Evolutionary conservation across 164 flowering plant species (phyloP).

Genomic region (Annona squamosa): DNA sequence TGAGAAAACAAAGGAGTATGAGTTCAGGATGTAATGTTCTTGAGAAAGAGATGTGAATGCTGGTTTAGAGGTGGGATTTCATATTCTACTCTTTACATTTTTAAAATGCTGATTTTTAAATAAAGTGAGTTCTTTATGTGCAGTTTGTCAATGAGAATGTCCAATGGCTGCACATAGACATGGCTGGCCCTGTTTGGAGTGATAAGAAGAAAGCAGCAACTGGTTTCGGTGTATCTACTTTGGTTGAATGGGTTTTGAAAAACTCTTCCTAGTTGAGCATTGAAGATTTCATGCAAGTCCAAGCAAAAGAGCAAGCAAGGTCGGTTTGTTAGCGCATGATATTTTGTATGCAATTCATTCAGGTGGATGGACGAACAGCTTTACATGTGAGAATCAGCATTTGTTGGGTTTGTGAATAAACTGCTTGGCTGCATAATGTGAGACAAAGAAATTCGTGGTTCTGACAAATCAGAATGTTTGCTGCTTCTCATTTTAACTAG

Average conservation of each 20-base stretch:
- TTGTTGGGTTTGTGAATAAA: too few relatives aligned
- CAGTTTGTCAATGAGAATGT: constrained; percentile 96
- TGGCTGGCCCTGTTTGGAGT: constrained; percentile 92
- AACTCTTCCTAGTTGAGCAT: constrained; percentile 46
- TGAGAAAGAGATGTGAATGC: too few relatives aligned
- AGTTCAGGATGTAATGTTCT: too few relatives aligned
- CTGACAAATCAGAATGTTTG: too few relatives aligned
- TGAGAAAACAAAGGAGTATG: too few relatives aligned
- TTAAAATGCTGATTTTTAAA: not conserved
- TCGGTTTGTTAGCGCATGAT: not conserved
- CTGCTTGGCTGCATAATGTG: too few relatives aligned
- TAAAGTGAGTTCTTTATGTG: constrained; percentile 14
- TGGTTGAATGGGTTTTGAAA: constrained; percentile 87
- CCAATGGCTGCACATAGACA: constrained; percentile 94
- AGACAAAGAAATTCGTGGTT: too few relatives aligned
- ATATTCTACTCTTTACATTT: too few relatives aligned
- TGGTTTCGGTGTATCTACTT: constrained; percentile 78
- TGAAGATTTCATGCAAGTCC: not conserved
- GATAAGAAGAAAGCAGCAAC: constrained; percentile 77
- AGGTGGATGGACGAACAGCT: not conserved
- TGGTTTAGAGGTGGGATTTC: too few relatives aligned
- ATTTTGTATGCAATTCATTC: not conserved
- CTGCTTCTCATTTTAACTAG: too few relatives aligned
- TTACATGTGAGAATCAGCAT: too few relatives aligned
- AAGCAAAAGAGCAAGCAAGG: not conserved